Conservation (phyloP, 176 grass and related monocot genomes). For the Cymbopogon citratus region DNA sequence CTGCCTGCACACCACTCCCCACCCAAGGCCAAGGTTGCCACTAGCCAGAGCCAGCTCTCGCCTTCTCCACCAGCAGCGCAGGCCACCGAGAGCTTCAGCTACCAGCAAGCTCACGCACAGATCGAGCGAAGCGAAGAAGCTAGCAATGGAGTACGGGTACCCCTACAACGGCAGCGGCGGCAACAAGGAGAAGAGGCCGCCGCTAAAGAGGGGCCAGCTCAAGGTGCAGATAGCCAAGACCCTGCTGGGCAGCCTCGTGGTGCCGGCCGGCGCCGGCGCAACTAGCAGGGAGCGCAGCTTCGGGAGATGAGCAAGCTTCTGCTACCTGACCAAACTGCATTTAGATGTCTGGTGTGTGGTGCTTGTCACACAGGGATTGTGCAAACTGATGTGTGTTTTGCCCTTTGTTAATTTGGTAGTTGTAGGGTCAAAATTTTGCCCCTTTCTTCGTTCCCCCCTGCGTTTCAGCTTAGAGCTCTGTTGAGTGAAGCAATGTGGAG, state of each 20-base stretch:
- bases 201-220: slow-evolving; percentile 54
- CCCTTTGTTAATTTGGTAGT: neutral
- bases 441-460: neutral
- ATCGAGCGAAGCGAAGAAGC: neutral
- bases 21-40: neutral
- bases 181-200: slow-evolving; percentile 38
- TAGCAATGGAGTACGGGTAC: slow-evolving; percentile 35
- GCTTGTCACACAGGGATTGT: neutral
- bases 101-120: neutral
- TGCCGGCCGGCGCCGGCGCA: neutral
- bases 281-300: slow-evolving; percentile 26
- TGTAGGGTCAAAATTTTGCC: neutral
- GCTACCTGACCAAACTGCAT: neutral
- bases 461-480: neutral
- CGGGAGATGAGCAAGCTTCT: slow-evolving; percentile 1
- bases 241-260: slow-evolving; percentile 17
- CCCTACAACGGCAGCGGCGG: slow-evolving; percentile 6
- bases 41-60: neutral
- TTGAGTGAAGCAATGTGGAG: neutral
- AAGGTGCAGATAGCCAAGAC: slow-evolving; percentile 40
- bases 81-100: neutral
- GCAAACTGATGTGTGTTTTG: neutral
- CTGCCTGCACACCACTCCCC: neutral
- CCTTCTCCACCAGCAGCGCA: neutral
- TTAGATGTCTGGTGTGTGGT: neutral